Percentiles rank a stretch among this genome's conserved stretches.
These are phyloP conservation scores for Nymphaea thermarum DNA, from an alignment of 164 flowering plant genomes.

Conservation along the genomic window DNA sequence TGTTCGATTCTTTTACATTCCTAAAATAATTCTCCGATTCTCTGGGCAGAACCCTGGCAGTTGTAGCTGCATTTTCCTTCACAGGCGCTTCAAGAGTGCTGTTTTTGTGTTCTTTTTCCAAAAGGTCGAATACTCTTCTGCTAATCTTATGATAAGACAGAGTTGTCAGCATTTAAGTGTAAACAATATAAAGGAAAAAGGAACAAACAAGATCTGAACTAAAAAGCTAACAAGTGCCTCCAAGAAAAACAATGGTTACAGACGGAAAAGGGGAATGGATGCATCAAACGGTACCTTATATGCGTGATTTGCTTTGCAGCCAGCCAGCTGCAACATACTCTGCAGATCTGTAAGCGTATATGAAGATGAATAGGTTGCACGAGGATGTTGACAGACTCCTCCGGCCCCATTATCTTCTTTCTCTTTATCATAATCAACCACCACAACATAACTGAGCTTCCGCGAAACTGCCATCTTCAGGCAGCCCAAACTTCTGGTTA, in stretches of 20 bases:
- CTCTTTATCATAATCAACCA: conserved; percentile 6
- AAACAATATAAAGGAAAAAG: background rate
- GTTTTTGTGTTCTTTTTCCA: conserved; percentile 9
- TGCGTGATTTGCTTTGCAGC: conserved; percentile 22
- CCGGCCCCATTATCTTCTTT: conserved; percentile 2
- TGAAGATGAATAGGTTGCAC: conserved; percentile 6
- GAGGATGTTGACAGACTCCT: conserved; percentile 4
- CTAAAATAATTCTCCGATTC: background rate
- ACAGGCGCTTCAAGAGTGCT: background rate
- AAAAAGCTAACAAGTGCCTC: too few relatives aligned
- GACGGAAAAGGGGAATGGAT: too few relatives aligned
- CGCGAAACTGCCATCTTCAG: conserved; percentile 2
- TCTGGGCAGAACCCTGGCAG: background rate
- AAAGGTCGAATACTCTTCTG: conserved; percentile 13
- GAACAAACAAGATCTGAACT: too few relatives aligned
- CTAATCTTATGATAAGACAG: conserved; percentile 7
- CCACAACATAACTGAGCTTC: conserved; percentile 12
- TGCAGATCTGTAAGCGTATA: conserved; percentile 16
- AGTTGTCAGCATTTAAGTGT: background rate
- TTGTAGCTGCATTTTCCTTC: background rate
- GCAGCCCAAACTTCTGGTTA: background rate
- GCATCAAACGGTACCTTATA: conserved; percentile 12
- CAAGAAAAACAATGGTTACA: too few relatives aligned
- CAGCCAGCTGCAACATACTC: conserved; percentile 18
- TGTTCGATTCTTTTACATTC: conserved; percentile 2